Evolutionary conservation across 176 grass and related monocot genomes (phyloP), one percentile per base, ranked within the genome.

Genomic region (Oryza glumipatula): DNA sequence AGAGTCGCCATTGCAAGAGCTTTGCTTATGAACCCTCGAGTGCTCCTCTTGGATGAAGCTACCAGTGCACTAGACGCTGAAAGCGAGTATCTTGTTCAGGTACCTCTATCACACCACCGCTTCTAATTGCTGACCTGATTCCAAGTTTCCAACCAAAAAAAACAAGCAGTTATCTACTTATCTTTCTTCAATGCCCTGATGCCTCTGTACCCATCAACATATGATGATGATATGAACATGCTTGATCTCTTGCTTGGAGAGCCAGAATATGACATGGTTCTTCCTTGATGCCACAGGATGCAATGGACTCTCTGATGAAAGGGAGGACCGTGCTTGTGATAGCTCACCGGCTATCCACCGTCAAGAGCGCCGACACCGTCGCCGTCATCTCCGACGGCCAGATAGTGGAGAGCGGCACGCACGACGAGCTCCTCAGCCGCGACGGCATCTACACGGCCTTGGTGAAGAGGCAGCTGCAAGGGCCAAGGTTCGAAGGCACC

Each of bases 31-130:
- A 99, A 99, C 51, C 96, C 96, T 17, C 76, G 91, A 60, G 86
- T 99, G 82, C 96, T 99, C 78, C 96, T 99, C 73, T 72, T 94
- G 78, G 96, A 99, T 61, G 96, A 99, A 83, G 96, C 96, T 33
- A 99, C 96, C 74, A 99, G 96, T n/a, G 96, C 96, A 26, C 84
- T 99, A 56, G 96, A 99, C 74, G 96, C 96, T 0, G 96, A 99
- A 92, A 95, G 93, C 39, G 96, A 99, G 88, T 96, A 96, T 78
- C 91, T 99, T 78, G 96, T 99, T 73, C 96, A 99, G 96, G 96
- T 99, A 88, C 32, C 70, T 67, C 39, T 32, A 22, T 9, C 11
- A 15, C 36, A 48, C 21, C 7, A 76, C 32, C n/a, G 5, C 17
- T 23, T 23, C n/a, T 12, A 74, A 71, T 58, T 73, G n/a, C 43